Base-by-base conservation (phyloP, 1,284 basidiomycete species). In the Trametes versicolor region DNA sequence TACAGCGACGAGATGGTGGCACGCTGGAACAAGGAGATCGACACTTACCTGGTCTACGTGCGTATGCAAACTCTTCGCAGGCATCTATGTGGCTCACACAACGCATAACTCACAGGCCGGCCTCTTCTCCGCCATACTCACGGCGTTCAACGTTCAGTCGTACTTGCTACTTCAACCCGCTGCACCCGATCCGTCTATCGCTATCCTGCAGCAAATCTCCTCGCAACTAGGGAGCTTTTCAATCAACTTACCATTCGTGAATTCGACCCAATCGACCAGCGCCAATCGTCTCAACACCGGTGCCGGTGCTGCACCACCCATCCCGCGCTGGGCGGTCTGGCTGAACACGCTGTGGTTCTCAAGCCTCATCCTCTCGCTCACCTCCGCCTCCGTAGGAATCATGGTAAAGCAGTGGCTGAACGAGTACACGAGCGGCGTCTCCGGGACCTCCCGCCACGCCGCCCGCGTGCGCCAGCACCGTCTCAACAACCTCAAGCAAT, bases 251-350 rank as follows among this genome's bases (percentile, higher is more conserved):
- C 41, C 41, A 17, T 43, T 43, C 19, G 6, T 43, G 3, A 43
- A 43, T 17, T 43, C 41, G 3, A 43, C 41, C 17, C 17, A 19
- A 13, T 7, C 15, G 41, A 27, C 49, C 12, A n/a, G 8, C 17
- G 1, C 51, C 29, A 32, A 8, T 32, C 29, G 29, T 6, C 17
- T 5, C 9, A 9, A 19, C 49, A 12, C 49, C 2, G 12, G 2
- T 9, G 29, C 10, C 15, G 21, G 13, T 6, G 32, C n/a, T 7
- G 4, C 43, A 1, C 8, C 43, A 2, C 32, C 43, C 4, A n/a
- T 57, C 45, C 43, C 55, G 7, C 19, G 27, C 19, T 58, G 82
- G 23, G 73, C 80, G 0, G 79, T 83, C 65, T 79, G 81, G 15
- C 88, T 63, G 8, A 63, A 63, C 23, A 36, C 41, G 0, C 21